Evolutionary conservation across 2,329 filamentous ascomycete species (phyloP), one percentile per base, ranked within the genome.

Genomic region (Ramularia endophylla): DNA sequence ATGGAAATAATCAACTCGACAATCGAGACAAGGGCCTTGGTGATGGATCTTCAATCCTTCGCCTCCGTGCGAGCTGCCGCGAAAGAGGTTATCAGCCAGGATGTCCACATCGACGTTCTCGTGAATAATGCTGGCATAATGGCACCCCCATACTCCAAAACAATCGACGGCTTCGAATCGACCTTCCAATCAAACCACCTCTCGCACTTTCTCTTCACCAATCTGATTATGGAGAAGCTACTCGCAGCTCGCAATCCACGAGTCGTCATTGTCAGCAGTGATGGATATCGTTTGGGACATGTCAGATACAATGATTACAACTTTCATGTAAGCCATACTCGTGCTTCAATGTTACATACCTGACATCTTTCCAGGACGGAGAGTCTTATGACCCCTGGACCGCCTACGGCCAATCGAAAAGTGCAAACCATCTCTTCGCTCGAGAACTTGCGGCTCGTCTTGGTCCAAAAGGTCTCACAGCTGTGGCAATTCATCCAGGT

Each of bases 361-460:
- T 25, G 22, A 25, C 22, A 11, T 6, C 11, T 6, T 6, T 25
- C 6, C 6, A 25, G 22, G 22, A 25, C 11, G 22, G 22, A 11
- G 22, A 6, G 11, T 25, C 11, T 25, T 68, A 69, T 45, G 49
- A 64, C 3, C 62, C 61, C 0, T 62, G 54, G 41, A 28, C 40
- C 0, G 62, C 69, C 0, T 78, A 78, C 44, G 67, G 62, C 0
- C 68, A 74, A 46, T 61, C 63, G 35, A 79, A 78, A 47, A 65
- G 66, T 0, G 73, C 74, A 13, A 74, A 72, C 43, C 22, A 25
- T 25, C 6, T 11, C 22, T 6, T 25, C 22, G n/a, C n/a, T n/a
- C 22, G 22, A 25, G 6, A 25, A 25, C 22, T 25, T 11, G 22
- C 22, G 6, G 11, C 22, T 6, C 22, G n/a, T 25, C 11, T 25